These are phyloP conservation scores for Rugonectria rugulosa DNA, from an alignment of 2,329 filamentous ascomycete genomes.

Conservation along the genomic window DNA sequence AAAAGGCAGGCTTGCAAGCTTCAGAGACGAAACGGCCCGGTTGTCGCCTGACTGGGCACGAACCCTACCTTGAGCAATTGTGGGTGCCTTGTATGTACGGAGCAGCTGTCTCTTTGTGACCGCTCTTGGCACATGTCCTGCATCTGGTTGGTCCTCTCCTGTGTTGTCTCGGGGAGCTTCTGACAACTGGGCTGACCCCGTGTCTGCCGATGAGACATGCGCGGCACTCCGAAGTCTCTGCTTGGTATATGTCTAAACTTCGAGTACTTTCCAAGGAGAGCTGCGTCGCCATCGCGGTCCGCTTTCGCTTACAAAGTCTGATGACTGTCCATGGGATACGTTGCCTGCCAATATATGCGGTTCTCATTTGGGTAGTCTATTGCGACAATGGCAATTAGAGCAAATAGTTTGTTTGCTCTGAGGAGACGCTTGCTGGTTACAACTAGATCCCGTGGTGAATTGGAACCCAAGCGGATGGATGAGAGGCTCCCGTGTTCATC, in stretches of 20 bases:
- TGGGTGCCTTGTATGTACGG: conserved; percentile 32
- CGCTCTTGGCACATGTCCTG: conserved; percentile 20
- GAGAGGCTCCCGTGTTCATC: conserved; percentile 12
- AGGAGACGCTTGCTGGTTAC: conserved; percentile 16
- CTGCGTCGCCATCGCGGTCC: conserved; percentile 6
- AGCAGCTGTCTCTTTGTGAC: conserved; percentile 8
- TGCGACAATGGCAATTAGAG: not conserved
- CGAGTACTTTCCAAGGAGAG: not conserved
- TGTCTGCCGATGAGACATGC: conserved; percentile 7
- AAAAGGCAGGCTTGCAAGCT: not conserved
- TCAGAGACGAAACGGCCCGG: conserved; percentile 35
- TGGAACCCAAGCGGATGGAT: conserved; percentile 3
- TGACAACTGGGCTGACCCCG: conserved; percentile 10
- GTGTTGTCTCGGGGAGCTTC: conserved; percentile 14
- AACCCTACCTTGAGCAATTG: conserved; percentile 9
- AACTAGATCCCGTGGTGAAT: conserved; percentile 16
- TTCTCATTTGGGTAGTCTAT: not conserved
- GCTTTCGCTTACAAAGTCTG: not conserved
- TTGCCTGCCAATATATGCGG: not conserved
- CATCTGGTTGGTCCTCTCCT: conserved; percentile 14
- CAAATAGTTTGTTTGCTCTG: conserved; percentile 7
- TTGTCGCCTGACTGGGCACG: conserved; percentile 21
- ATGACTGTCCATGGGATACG: not conserved
- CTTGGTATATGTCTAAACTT: too few species aligned
- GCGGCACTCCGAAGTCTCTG: conserved; percentile 7